Percentiles rank a stretch among this genome's conserved stretches.
Conservation (phyloP, 176 grass and related monocot genomes). For the Eragrostis curvula region DNA sequence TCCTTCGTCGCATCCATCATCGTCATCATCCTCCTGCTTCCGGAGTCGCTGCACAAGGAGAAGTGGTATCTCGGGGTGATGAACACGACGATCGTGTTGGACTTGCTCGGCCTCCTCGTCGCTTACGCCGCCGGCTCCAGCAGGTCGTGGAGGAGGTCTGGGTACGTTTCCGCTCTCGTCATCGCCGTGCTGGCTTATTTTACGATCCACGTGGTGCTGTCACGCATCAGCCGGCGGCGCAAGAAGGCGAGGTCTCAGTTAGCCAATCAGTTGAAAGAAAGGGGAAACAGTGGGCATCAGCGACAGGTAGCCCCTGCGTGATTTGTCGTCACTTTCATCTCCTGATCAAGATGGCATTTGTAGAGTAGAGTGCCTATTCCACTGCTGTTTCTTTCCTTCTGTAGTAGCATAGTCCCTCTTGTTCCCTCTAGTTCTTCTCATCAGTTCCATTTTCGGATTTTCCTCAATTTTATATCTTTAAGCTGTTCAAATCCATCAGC, state of each 20-base stretch:
- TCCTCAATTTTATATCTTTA: too few relatives aligned
- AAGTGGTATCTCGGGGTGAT: not conserved
- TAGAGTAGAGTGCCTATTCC: too few relatives aligned
- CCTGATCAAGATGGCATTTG: too few relatives aligned
- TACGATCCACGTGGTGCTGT: not conserved
- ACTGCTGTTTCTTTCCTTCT: too few relatives aligned
- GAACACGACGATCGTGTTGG: constrained; percentile 12
- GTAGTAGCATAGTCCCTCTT: too few relatives aligned
- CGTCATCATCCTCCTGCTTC: constrained; percentile 7
- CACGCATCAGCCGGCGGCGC: not conserved
- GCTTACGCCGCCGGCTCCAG: constrained; percentile 39
- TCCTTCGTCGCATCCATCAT: constrained; percentile 20
- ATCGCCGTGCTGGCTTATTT: constrained; percentile 30
- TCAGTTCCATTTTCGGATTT: too few relatives aligned
- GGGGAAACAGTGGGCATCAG: not conserved
- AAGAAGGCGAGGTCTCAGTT: too few relatives aligned
- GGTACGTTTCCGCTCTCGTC: constrained; percentile 13
- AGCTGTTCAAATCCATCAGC: too few relatives aligned
- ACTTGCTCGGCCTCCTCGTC: constrained; percentile 36
- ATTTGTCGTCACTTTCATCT: too few relatives aligned
- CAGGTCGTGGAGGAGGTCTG: not conserved
- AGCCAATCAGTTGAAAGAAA: not conserved
- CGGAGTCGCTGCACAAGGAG: not conserved
- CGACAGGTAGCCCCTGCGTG: not conserved
- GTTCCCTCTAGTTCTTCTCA: too few relatives aligned